Evolutionary conservation across 768 basidiomycete species (phyloP), one percentile per base, ranked within the genome.

Genomic region (Lactarius tabidus): DNA sequence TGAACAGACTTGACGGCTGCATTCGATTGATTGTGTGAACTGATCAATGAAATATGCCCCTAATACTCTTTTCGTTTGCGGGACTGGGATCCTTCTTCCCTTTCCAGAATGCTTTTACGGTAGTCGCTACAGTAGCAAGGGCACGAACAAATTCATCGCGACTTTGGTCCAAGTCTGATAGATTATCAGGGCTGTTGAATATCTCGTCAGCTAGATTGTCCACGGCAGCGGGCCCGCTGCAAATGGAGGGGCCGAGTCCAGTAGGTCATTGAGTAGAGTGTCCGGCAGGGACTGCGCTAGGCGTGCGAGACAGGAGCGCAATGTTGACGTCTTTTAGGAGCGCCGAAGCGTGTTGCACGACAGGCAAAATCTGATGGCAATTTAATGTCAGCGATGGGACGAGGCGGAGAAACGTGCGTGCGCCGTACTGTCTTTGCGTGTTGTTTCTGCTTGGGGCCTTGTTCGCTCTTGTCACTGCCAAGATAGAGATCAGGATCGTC

Each of bases 401-500:
- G 5, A 41, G 33, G 23, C 28, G 43, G 26, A 20, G 39, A 23
- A 38, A 26, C 38, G n/a, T 15, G n/a, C n/a, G n/a, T n/a, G 55
- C 63, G 39, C 39, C 67, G 48, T 38, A 68, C 69, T 14, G 20
- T 65, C 41, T 65, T 62, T 17, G 63, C 67, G 43, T 68, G 59
- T 38, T 68, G 29, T 29, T 43, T 48, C 35, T 68, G 67, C 28
- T 57, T 58, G 3, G 63, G 57, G 9, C 35, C 55, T 29, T 51
- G 39, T 33, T 64, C 45, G 33, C 53, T 53, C 6, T 48, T 17
- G 17, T 26, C 23, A 26, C 48, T 51, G 28, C 58, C 39, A 29
- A 61, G 23, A 51, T 60, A 55, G 17, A 69, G 63, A n/a, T 65
- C 68, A 1, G 39, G 63, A 43, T 70, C 69, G n/a, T 63, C 61